A percentile compares a stretch with the other conserved stretches of the same genome.
Conservation (phyloP, 495 filamentous ascomycete species). For the Margaritispora aquatica region DNA sequence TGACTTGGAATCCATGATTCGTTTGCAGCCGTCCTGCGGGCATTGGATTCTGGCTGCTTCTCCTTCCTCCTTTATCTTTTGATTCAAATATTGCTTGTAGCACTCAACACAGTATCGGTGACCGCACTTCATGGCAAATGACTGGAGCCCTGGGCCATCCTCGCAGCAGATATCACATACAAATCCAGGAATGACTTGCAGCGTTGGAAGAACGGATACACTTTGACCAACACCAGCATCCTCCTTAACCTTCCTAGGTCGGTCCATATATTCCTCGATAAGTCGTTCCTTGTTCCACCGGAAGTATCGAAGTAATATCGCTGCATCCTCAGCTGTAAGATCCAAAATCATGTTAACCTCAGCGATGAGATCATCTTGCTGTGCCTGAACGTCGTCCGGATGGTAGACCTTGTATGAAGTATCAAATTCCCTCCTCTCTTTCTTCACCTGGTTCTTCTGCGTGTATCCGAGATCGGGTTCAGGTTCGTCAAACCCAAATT, state of each 20-base stretch:
- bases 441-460: slow-evolving; percentile 67
- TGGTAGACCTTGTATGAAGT: slow-evolving; percentile 76
- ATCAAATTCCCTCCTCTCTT: slow-evolving; percentile 70
- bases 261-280: slow-evolving; percentile 93
- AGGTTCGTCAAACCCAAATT: slow-evolving; percentile 52
- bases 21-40: slow-evolving; percentile 77
- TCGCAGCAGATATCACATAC: slow-evolving; percentile 95
- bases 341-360: slow-evolving; percentile 87
- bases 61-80: slow-evolving; percentile 92
- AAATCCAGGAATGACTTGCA: slow-evolving; percentile 69
- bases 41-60: slow-evolving; percentile 94
- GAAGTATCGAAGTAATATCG: slow-evolving; percentile 80
- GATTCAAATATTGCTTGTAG: slow-evolving; percentile 81
- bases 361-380: slow-evolving; percentile 77
- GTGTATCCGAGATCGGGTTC: slow-evolving; percentile 68
- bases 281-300: slow-evolving; percentile 94
- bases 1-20: slow-evolving; percentile 86
- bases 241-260: slow-evolving; percentile 68
- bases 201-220: slow-evolving; percentile 53
- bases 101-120: slow-evolving; percentile 95
- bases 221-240: slow-evolving; percentile 72
- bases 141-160: slow-evolving; percentile 70
- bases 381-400: slow-evolving; percentile 70
- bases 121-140: slow-evolving; percentile 91
- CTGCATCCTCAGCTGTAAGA: slow-evolving; percentile 77